Evolutionary conservation across 139 green algal species (phyloP), one percentile per base, ranked within the genome.

Genomic region (Parachlorella kessleri): DNA sequence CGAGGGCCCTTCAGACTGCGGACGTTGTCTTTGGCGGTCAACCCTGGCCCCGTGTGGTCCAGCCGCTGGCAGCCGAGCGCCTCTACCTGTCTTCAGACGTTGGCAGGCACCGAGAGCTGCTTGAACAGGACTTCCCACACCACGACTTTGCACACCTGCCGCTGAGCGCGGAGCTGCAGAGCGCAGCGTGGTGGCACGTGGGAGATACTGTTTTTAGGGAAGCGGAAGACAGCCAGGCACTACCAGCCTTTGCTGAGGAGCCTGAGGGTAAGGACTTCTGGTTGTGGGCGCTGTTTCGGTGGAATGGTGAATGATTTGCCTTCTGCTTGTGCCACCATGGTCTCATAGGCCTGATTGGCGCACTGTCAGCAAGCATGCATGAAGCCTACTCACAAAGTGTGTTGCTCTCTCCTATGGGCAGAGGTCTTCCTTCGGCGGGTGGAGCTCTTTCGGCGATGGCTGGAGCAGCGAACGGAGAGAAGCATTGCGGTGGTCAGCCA

Each of bases 41-140:
- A 14, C 38, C 73, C 40, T 77, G 69, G 66, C 55, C 81, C 23
- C 68, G 41, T 76, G 14, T 87, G 21, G 80, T 90, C 6, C 68
- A 87, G 75, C 80, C 84, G 1, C 72, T 92, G 53, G 85, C 77
- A n/a, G 33, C 78, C 18, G 90, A 94, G 84, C 86, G 87, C 38
- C 71, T 92, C 24, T 94, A 83, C 70, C 84, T 91, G 18, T 87
- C 82, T 32, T 88, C 80, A 21, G 89, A 94, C 72, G 72, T 92
- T 8, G 89, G 89, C 1, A 75, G 74, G 14, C 53, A 33, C 7
- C 69, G 72, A 21, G 69, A 78, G 48, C 33, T 84, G 37, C 73
- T 92, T 38, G 30, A 37, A 21, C 23, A 63, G 1, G 75, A 81
- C 7, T 91, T 83, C 26, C 75, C 70, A 2, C 70, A 79, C 55